Conservation (phyloP, 768 basidiomycete species). For the Xerocomus spinulosus region DNA sequence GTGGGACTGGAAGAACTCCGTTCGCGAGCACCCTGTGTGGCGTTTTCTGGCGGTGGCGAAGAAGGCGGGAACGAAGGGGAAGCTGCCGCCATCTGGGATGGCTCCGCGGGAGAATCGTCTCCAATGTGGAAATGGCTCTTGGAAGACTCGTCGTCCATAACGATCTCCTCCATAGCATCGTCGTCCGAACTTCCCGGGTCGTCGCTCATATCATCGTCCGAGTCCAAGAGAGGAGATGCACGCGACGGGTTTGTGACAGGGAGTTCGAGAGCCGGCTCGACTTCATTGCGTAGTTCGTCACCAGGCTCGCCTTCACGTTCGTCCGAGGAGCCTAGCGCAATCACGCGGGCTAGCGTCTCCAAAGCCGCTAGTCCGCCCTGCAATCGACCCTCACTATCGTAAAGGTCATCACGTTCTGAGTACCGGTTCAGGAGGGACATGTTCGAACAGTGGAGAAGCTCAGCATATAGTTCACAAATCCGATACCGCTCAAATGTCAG, state of each 20-base stretch:
- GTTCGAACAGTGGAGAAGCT: conserved; percentile 95
- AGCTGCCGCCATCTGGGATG: conserved; percentile 27
- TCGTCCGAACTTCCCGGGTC: conserved; percentile 74
- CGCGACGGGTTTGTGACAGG: conserved; percentile 55
- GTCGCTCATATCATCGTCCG: conserved; percentile 75
- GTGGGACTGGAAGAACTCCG: conserved; percentile 23
- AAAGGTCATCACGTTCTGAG: conserved; percentile 60
- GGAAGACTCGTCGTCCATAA: conserved; percentile 61
- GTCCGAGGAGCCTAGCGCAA: conserved; percentile 57
- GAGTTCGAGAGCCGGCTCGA: conserved; percentile 62
- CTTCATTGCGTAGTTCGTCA: conserved; percentile 53
- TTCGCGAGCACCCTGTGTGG: conserved; percentile 22
- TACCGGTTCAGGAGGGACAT: conserved; percentile 93
- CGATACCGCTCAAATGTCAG: conserved; percentile 94
- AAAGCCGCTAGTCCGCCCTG: conserved; percentile 82
- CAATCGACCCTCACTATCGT: conserved; percentile 78
- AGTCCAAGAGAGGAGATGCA: conserved; percentile 54
- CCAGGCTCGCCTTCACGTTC: conserved; percentile 51
- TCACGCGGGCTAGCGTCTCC: conserved; percentile 83
- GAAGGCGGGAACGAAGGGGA: conserved; percentile 30
- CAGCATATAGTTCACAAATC: conserved; percentile 94
- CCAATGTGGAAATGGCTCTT: conserved; percentile 25
- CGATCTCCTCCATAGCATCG: conserved; percentile 79
- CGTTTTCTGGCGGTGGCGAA: conserved; percentile 29
- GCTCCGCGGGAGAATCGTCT: conserved; percentile 32